A percentile compares a stretch with the other conserved stretches of the same genome.
Conservation (phyloP, 805 yeast species). For the Ogataea paraovalis region DNA sequence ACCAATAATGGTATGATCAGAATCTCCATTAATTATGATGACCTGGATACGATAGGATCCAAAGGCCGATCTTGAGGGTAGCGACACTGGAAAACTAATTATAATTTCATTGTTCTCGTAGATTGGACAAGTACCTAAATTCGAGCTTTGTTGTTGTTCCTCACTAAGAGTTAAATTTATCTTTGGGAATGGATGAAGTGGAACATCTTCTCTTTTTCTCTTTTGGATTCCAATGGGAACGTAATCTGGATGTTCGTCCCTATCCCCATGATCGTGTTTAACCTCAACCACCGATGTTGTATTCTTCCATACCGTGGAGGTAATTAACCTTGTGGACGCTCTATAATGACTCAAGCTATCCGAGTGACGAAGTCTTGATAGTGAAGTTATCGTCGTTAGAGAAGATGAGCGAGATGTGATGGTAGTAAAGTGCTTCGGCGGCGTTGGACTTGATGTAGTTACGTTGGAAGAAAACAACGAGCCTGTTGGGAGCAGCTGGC, state of each 20-base stretch:
- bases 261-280: neutral
- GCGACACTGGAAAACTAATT: conserved; percentile 22
- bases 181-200: neutral
- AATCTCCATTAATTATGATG: conserved; percentile 39
- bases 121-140: conserved; percentile 29
- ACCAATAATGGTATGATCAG: conserved; percentile 36
- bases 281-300: neutral
- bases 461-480: no score
- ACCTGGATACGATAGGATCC: conserved; percentile 45
- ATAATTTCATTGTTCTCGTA: conserved; percentile 21
- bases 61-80: conserved; percentile 29
- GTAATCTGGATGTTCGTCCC: conserved; percentile 4
- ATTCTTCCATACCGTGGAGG: neutral
- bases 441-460: neutral
- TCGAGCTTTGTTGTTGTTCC: neutral
- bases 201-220: no score
- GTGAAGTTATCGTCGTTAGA: conserved; percentile 1
- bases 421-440: neutral
- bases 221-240: conserved; percentile 17
- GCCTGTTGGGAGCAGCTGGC: no score
- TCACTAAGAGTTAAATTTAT: neutral
- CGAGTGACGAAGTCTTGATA: neutral
- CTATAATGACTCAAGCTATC: neutral
- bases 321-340: neutral
- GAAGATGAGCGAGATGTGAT: neutral